Conservation (phyloP, 192 early-diverging fungal genomes). For the Mortierella hygrophila region DNA sequence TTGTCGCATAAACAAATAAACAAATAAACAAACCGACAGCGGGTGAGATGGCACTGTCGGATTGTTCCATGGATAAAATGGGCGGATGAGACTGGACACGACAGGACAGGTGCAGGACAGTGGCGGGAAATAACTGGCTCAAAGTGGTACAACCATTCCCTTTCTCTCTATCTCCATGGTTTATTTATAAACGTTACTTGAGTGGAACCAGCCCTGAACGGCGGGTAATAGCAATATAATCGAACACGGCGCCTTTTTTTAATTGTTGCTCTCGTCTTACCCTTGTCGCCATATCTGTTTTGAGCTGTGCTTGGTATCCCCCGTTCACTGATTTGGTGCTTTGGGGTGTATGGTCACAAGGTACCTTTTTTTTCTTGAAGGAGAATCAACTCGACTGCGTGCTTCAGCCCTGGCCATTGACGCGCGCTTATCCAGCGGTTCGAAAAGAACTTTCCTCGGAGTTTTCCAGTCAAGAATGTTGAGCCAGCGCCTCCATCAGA, state of each 20-base stretch:
- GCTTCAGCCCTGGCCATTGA: no score
- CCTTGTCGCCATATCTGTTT: neutral
- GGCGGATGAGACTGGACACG: neutral
- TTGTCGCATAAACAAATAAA: slow-evolving; percentile 1
- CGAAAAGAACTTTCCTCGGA: no score
- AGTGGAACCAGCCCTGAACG: neutral
- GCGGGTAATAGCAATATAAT: neutral
- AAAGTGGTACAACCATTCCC: neutral
- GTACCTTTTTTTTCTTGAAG: neutral
- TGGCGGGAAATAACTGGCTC: slow-evolving; percentile 5
- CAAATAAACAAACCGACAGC: neutral
- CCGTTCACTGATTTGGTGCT: neutral
- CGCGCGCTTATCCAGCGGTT: no score
- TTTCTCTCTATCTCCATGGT: neutral
- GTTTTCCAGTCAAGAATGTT: no score
- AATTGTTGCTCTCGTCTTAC: neutral
- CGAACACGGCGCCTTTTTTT: neutral
- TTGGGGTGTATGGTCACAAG: neutral
- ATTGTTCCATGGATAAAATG: neutral
- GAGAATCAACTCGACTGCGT: no score
- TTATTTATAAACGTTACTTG: neutral
- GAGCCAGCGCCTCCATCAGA: no score
- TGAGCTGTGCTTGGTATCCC: slow-evolving; percentile 1
- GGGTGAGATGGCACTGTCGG: neutral
- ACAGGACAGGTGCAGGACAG: neutral